Conservation (phyloP, 768 basidiomycete species). For the Suillus tomentosus region DNA sequence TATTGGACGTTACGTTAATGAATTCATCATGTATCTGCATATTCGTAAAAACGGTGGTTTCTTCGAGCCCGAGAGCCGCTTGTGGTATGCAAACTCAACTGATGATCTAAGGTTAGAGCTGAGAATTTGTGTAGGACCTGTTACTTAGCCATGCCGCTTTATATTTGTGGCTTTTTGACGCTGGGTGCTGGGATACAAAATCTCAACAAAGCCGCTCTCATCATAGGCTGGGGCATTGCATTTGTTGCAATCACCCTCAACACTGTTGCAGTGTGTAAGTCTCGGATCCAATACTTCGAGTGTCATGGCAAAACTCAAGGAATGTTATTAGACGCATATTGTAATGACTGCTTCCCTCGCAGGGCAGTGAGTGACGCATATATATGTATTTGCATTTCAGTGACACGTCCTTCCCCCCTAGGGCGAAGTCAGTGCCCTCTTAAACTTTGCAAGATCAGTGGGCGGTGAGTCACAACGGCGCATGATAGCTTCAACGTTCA, state of each 20-base stretch:
- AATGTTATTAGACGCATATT: slow-evolving; percentile 36
- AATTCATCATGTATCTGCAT: slow-evolving; percentile 46
- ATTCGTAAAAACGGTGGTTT: slow-evolving; percentile 51
- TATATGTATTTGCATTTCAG: neutral
- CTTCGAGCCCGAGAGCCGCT: slow-evolving; percentile 52
- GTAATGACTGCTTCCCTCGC: slow-evolving; percentile 40
- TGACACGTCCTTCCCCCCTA: neutral
- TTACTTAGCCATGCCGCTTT: slow-evolving; percentile 44
- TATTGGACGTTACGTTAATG: slow-evolving; percentile 51
- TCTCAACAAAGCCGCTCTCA: slow-evolving; percentile 29
- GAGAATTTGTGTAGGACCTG: slow-evolving; percentile 29
- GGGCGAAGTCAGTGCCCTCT: slow-evolving; percentile 42
- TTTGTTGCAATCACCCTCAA: slow-evolving; percentile 38
- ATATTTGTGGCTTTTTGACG: slow-evolving; percentile 42
- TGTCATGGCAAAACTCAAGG: neutral
- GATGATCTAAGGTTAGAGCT: neutral
- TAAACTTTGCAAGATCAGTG: slow-evolving; percentile 42
- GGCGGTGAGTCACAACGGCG: slow-evolving; percentile 25
- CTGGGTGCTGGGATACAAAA: slow-evolving; percentile 42
- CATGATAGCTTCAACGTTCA: neutral
- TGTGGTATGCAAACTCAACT: slow-evolving; percentile 34
- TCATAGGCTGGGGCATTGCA: slow-evolving; percentile 49
- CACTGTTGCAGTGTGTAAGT: slow-evolving; percentile 43
- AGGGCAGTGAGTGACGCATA: slow-evolving; percentile 23
- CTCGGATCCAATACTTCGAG: neutral